Evolutionary conservation across 164 flowering plant genomes (phyloP).

Genomic region (Akebia trifoliata): DNA sequence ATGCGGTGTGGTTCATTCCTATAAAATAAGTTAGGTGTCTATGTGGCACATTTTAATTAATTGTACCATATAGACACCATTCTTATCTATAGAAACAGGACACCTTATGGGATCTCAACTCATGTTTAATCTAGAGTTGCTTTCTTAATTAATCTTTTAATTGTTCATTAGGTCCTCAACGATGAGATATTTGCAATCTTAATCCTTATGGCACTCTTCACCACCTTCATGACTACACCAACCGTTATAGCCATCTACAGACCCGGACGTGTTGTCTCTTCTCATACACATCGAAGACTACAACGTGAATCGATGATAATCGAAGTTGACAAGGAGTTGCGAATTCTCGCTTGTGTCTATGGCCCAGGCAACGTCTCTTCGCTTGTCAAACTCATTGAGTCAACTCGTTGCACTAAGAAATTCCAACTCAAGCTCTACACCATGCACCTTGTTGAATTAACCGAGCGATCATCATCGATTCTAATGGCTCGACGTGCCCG

Average conservation of each 20-base stretch:
- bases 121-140: no score
- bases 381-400: slow-evolving; percentile 50
- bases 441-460: slow-evolving; percentile 66
- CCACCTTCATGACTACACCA: slow-evolving; percentile 80
- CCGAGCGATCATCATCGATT: slow-evolving; percentile 68
- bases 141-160: not conserved
- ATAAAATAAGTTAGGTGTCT: no score
- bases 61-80: no score
- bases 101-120: no score
- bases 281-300: slow-evolving; percentile 18
- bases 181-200: slow-evolving; percentile 71
- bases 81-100: no score
- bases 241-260: slow-evolving; percentile 57
- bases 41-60: no score
- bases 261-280: slow-evolving; percentile 29
- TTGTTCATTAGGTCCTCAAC: slow-evolving; percentile 48
- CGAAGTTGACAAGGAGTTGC: slow-evolving; percentile 26
- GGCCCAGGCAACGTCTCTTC: slow-evolving; percentile 48
- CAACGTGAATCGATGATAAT: slow-evolving; percentile 5
- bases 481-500: slow-evolving; percentile 48
- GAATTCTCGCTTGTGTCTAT: slow-evolving; percentile 57
- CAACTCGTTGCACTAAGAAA: slow-evolving; percentile 31
- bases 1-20: no score
- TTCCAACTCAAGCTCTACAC: slow-evolving; percentile 33
- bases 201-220: slow-evolving; percentile 74